Conservation (phyloP, 2,329 filamentous ascomycete genomes). For the Microcera coccophila region DNA sequence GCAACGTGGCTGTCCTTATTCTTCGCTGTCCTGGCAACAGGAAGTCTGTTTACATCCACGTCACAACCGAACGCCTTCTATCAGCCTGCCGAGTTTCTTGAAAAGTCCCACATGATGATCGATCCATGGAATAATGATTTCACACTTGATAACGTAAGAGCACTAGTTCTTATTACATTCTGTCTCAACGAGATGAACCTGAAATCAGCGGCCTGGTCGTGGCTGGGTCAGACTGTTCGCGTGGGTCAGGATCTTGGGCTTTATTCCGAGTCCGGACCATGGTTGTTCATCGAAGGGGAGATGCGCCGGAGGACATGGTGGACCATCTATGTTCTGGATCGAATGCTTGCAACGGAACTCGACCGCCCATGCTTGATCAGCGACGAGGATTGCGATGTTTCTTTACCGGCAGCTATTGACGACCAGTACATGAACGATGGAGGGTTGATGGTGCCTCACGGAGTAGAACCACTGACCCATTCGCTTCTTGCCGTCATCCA, state of each 20-base stretch:
- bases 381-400: constrained; percentile 82
- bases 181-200: constrained; percentile 83
- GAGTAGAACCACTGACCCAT: constrained; percentile 57
- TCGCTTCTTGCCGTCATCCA: constrained; percentile 77
- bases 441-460: constrained; percentile 50
- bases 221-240: constrained; percentile 75
- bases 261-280: constrained; percentile 69
- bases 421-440: constrained; percentile 69
- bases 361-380: constrained; percentile 78
- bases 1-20: constrained; percentile 75
- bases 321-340: constrained; percentile 86
- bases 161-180: constrained; percentile 68
- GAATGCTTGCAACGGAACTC: constrained; percentile 73
- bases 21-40: constrained; percentile 79
- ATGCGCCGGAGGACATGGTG: constrained; percentile 90
- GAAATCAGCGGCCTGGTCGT: constrained; percentile 79
- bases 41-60: constrained; percentile 66
- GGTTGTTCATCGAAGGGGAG: constrained; percentile 73
- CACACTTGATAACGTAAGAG: constrained; percentile 69
- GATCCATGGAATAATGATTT: constrained; percentile 81
- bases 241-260: constrained; percentile 81
- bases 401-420: constrained; percentile 73
- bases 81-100: constrained; percentile 61
- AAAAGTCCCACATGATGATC: constrained; percentile 64
- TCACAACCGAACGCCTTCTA: constrained; percentile 50